Percentiles rank a stretch among this genome's conserved stretches.
phyloP scores from a whole-genome alignment of 208 protist species.

The Trichomonas vaginalis region DNA sequence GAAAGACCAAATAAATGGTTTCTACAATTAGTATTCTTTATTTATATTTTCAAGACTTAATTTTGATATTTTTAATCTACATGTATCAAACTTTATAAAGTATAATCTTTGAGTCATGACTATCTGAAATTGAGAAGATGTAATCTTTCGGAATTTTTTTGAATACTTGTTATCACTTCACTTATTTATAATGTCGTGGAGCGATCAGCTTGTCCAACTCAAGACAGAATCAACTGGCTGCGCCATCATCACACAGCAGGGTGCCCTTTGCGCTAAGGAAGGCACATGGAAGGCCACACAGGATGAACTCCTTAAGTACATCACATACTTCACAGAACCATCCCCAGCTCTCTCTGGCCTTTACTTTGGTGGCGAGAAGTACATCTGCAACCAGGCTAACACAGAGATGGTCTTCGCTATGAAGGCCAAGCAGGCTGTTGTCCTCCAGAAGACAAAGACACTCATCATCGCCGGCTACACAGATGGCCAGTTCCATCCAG shows the following conservation, averaged over 20 bases:
- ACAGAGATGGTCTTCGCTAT: neutral
- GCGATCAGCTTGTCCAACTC: neutral
- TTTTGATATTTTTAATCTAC: no score
- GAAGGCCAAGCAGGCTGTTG: neutral
- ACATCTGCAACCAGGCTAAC: neutral
- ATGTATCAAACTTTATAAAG: no score
- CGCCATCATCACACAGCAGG: neutral
- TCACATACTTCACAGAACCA: neutral
- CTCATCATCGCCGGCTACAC: neutral
- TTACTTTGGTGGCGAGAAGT: neutral
- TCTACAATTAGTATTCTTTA: no score
- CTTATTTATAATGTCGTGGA: neutral
- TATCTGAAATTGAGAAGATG: no score
- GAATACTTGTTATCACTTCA: neutral
- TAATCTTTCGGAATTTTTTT: neutral
- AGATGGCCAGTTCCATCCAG: neutral
- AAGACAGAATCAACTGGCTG: neutral
- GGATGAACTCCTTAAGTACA: neutral
- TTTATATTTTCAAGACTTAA: no score
- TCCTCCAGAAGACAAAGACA: constrained; percentile 7
- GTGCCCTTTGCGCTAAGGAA: neutral
- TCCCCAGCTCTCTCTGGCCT: neutral
- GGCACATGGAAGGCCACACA: neutral
- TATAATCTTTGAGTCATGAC: no score
- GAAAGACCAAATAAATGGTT: no score